phyloP scores from a whole-genome alignment of 1,139 yeast genomes.

The Debaryomyces robertsiae region DNA sequence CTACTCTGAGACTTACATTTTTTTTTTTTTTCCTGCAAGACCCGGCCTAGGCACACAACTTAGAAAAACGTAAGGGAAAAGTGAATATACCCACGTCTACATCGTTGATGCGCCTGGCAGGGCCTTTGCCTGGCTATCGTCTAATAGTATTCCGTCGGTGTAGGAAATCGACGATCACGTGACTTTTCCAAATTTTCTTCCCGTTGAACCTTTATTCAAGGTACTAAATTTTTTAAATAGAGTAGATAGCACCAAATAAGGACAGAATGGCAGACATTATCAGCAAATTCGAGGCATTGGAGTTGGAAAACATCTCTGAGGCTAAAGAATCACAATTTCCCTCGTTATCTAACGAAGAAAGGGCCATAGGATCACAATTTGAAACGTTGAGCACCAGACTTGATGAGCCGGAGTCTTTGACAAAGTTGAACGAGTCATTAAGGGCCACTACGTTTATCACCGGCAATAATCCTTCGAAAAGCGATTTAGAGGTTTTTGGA shows the following conservation, averaged over 20 bases:
- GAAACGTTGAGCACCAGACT: constrained; percentile 66
- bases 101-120: too few relatives aligned
- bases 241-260: not conserved
- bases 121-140: too few relatives aligned
- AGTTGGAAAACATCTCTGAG: constrained; percentile 35
- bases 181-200: too few relatives aligned
- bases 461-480: constrained; percentile 63
- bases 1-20: too few relatives aligned
- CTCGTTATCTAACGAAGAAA: constrained; percentile 48
- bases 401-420: constrained; percentile 55
- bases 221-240: not conserved
- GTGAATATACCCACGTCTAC: too few relatives aligned
- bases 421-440: constrained; percentile 67
- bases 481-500: constrained; percentile 71
- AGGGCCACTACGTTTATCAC: constrained; percentile 69
- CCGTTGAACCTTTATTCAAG: constrained; percentile 1
- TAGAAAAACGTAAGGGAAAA: too few relatives aligned
- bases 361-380: constrained; percentile 84
- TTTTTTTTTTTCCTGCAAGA: too few relatives aligned
- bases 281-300: constrained; percentile 41
- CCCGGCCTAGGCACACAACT: too few relatives aligned
- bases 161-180: too few relatives aligned
- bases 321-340: constrained; percentile 35
- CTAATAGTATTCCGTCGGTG: too few relatives aligned
- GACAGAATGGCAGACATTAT: constrained; percentile 45